Base-by-base conservation (phyloP, 1,139 yeast genomes). In the Kodamaea alishanica region DNA sequence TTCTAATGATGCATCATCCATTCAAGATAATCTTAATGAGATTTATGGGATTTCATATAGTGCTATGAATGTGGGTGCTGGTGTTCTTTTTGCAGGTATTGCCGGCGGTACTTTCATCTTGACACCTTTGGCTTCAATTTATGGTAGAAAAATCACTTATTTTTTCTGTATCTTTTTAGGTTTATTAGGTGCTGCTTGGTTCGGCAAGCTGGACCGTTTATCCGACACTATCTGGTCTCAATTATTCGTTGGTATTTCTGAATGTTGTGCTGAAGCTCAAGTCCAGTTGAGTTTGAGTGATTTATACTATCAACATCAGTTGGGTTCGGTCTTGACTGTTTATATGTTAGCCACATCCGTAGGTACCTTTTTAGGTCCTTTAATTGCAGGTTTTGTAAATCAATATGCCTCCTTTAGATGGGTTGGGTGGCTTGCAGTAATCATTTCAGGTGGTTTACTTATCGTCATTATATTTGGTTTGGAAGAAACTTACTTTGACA, bases 1-100 rank as follows among this genome's bases (percentile, higher is more conserved):
- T 7, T 52, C 66, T 9, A 64, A 63, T 46, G 61, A 60, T 45
- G 66, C 68, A n/a, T 58, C 62, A 5, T 63, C 72, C 2, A 60
- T 69, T 8, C 67, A 63, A 34, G 70, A 63, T 34, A 54, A 63
- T 2, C 56, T 67, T 22, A 63, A 65, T 39, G 59, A 46, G 6
- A 31, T 45, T 2, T 64, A 67, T 30, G 61, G 60, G 10, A 59
- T 67, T 11, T 56, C 68, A 2, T 66, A 67, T 41, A 59, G 49
- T 28, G 53, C 66, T 26, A 58, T 66, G 56, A 67, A 66, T 46
- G 58, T 65, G 25, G 65, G 70, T 2, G 71, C 72, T 1, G 72
- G 72, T 6, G 58, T 66, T 2, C 44, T 67, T 24, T 66, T 67
- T 39, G 48, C 63, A 24, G 52, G 60, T 24, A 60, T 65, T 20